Percentiles rank a stretch among this genome's conserved stretches.
Conservation (phyloP, 495 filamentous ascomycete genomes). For the Xylaria curta region DNA sequence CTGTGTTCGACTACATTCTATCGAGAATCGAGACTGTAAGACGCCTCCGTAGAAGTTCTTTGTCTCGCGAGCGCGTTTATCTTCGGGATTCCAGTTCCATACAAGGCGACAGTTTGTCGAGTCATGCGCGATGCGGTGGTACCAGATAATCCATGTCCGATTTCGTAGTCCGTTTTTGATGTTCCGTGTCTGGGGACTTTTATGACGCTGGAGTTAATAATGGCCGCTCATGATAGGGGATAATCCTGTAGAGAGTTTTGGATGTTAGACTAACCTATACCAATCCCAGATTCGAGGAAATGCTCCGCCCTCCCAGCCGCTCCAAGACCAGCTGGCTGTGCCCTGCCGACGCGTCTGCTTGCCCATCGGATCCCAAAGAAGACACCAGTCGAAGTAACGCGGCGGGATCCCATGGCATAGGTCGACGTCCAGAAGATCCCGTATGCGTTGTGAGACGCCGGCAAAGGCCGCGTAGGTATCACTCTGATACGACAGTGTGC, state of each 20-base stretch:
- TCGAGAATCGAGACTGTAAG: not conserved
- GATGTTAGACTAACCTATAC: constrained; percentile 13
- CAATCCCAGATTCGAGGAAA: constrained; percentile 30
- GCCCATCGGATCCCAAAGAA: constrained; percentile 32
- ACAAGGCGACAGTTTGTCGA: constrained; percentile 17
- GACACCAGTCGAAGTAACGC: constrained; percentile 34
- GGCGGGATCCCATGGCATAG: constrained; percentile 31
- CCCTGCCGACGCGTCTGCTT: constrained; percentile 11
- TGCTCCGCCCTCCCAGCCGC: constrained; percentile 27
- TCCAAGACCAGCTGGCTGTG: constrained; percentile 34
- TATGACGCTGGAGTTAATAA: not conserved
- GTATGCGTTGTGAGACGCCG: constrained; percentile 27
- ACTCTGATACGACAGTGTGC: constrained; percentile 15
- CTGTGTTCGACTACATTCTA: not conserved
- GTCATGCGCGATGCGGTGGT: constrained; percentile 19
- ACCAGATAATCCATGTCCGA: constrained; percentile 34
- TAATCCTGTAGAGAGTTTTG: not conserved
- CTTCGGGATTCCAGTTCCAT: not conserved
- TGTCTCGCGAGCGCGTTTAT: not conserved
- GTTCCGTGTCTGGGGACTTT: constrained; percentile 1
- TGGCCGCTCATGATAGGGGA: not conserved
- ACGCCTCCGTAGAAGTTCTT: constrained; percentile 11
- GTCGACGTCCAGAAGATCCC: constrained; percentile 20
- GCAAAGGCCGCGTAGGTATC: constrained; percentile 32
- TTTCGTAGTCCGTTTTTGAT: constrained; percentile 23